Evolutionary conservation across 495 filamentous ascomycete species (phyloP).

Genomic region (Zalerion maritima): DNA sequence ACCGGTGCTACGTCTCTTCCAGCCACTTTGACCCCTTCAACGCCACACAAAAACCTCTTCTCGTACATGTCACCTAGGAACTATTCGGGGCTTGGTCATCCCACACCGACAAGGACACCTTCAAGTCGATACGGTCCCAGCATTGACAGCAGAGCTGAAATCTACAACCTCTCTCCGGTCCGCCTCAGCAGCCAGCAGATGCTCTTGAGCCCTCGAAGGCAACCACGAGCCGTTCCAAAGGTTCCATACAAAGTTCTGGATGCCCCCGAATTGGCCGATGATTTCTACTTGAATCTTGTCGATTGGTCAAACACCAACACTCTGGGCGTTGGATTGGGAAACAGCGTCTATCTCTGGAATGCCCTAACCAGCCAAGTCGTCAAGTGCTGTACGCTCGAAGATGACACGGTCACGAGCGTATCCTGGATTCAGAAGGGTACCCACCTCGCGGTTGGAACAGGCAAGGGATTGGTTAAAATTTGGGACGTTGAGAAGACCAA

Average conservation of each 20-base stretch:
- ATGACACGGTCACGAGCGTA: constrained; percentile 90
- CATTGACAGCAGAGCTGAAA: constrained; percentile 72
- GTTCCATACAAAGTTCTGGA: constrained; percentile 96
- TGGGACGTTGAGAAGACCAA: constrained; percentile 86
- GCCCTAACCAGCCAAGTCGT: constrained; percentile 72
- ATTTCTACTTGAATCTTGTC: constrained; percentile 94
- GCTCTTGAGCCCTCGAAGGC: constrained; percentile 75
- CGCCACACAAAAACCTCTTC: constrained; percentile 94
- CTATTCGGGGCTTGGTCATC: constrained; percentile 48
- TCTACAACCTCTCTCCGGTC: constrained; percentile 88
- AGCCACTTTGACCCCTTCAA: constrained; percentile 69
- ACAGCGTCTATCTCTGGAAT: constrained; percentile 98
- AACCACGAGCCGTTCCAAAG: constrained; percentile 79
- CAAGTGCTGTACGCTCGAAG: constrained; percentile 81
- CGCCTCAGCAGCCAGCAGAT: constrained; percentile 81
- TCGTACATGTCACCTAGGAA: constrained; percentile 74
- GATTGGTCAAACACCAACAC: constrained; percentile 97
- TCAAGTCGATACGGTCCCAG: constrained; percentile 74
- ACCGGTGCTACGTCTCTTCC: constrained; percentile 41
- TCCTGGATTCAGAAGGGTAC: constrained; percentile 96
- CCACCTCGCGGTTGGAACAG: constrained; percentile 86
- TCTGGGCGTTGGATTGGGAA: constrained; percentile 79
- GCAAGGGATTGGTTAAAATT: constrained; percentile 87
- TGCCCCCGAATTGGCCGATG: constrained; percentile 88
- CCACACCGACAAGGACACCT: constrained; percentile 78